Conservation (phyloP, 176 grass and related monocot species). For the Bolboschoenus planiculmis region DNA sequence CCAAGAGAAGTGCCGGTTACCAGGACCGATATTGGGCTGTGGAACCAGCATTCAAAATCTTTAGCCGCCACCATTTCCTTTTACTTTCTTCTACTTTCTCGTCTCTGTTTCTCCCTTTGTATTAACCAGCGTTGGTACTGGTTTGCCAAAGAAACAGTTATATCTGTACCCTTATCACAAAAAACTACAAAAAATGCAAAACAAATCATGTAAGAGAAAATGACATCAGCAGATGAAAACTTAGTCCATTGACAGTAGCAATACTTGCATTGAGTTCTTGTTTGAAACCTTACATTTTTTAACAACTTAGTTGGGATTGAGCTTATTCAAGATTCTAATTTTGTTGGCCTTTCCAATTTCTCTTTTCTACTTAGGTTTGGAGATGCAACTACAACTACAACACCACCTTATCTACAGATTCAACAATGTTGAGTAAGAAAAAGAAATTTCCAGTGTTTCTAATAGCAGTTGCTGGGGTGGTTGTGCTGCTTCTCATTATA, state of each 20-base stretch:
- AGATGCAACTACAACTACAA: not conserved
- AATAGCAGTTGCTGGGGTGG: not conserved
- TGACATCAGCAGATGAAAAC: not conserved
- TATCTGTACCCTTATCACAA: not conserved
- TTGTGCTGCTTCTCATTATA: not conserved
- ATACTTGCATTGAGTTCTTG: not conserved
- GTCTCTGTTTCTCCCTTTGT: not conserved
- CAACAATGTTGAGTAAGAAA: not conserved
- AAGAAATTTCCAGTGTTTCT: not conserved
- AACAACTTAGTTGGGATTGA: not conserved
- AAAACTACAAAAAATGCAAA: too few relatives aligned
- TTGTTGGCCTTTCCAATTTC: not conserved
- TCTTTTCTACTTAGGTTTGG: not conserved
- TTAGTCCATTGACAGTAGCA: not conserved
- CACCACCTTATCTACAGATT: not conserved
- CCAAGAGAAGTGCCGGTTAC: not conserved
- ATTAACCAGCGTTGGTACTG: too few relatives aligned
- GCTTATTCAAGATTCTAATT: too few relatives aligned
- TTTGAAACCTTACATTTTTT: not conserved
- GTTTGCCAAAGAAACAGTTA: not conserved
- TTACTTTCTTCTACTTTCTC: not conserved
- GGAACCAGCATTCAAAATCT: not conserved
- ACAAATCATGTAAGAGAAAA: too few relatives aligned
- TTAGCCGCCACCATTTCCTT: not conserved
- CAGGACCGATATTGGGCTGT: not conserved